These are phyloP conservation scores for Inonotus obliquus DNA, from an alignment of 1,284 basidiomycete species.

Conservation along the genomic window DNA sequence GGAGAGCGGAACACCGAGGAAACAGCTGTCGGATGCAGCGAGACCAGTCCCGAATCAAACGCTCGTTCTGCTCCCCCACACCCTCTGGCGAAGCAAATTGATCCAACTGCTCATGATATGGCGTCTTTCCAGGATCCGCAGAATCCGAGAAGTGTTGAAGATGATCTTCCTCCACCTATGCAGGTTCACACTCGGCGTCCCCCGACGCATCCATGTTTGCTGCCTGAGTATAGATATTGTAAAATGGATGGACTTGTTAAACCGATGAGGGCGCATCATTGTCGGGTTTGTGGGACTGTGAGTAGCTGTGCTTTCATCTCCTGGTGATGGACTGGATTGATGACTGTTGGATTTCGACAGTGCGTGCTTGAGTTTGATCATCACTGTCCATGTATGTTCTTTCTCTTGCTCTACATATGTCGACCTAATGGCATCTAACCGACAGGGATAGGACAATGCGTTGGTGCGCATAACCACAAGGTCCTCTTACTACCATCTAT, in stretches of 20 bases:
- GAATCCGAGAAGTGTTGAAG: not conserved
- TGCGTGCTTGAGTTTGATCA: conserved; percentile 75
- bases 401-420: not conserved
- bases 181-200: conserved; percentile 32
- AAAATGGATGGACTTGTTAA: conserved; percentile 53
- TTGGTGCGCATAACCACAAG: conserved; percentile 78
- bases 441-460: conserved; percentile 77
- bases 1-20: not conserved
- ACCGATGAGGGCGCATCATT: conserved; percentile 73
- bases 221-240: conserved; percentile 58
- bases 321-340: not conserved
- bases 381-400: conserved; percentile 59
- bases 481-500: conserved; percentile 25
- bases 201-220: conserved; percentile 42
- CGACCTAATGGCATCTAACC: not conserved
- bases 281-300: conserved; percentile 65
- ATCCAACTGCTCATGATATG: not conserved
- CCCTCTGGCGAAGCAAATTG: conserved; percentile 1
- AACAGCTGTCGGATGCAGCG: not conserved
- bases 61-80: not conserved
- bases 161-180: conserved; percentile 17
- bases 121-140: not conserved
- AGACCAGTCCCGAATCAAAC: not conserved
- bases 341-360: conserved; percentile 27
- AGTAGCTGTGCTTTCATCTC: conserved; percentile 24